Percentiles rank a stretch among this genome's conserved stretches.
Evolutionary conservation across 2,329 filamentous ascomycete genomes (phyloP).

Genomic region (Botryotinia convoluta): DNA sequence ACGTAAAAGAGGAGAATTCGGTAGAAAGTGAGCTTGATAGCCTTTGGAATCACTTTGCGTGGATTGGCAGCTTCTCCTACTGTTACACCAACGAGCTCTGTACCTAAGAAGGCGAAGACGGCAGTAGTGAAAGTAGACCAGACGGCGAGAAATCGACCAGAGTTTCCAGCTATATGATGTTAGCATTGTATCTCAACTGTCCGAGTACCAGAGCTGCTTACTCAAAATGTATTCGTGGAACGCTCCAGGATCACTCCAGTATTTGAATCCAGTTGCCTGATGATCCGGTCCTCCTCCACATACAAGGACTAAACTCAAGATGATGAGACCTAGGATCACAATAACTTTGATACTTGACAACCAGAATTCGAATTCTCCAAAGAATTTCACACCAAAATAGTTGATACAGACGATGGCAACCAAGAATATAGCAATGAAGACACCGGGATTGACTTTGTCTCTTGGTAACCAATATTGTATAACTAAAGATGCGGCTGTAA

Average conservation of each 20-base stretch:
- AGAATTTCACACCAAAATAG: conserved; percentile 49
- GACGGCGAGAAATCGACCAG: conserved; percentile 56
- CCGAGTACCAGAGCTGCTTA: conserved; percentile 19
- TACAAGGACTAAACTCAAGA: conserved; percentile 62
- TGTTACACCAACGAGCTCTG: conserved; percentile 61
- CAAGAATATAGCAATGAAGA: conserved; percentile 73
- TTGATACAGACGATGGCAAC: conserved; percentile 63
- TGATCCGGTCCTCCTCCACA: conserved; percentile 62
- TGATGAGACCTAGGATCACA: conserved; percentile 63
- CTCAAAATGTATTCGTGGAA: conserved; percentile 41
- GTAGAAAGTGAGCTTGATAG: conserved; percentile 58
- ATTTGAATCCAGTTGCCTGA: conserved; percentile 49
- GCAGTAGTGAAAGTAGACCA: conserved; percentile 52
- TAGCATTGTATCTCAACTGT: conserved; percentile 19
- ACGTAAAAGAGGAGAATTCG: conserved; percentile 63
- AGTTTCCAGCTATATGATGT: conserved; percentile 41
- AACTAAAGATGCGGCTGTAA: conserved; percentile 76
- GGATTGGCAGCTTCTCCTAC: conserved; percentile 64
- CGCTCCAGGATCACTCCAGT: conserved; percentile 48
- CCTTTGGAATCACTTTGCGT: conserved; percentile 63
- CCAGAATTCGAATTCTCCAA: conserved; percentile 54
- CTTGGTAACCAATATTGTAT: conserved; percentile 71
- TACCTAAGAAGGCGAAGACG: conserved; percentile 59
- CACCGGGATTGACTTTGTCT: conserved; percentile 69
- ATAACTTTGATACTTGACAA: conserved; percentile 56